Conservation (phyloP, 306 rosid genomes). For the Fagus crenata region DNA sequence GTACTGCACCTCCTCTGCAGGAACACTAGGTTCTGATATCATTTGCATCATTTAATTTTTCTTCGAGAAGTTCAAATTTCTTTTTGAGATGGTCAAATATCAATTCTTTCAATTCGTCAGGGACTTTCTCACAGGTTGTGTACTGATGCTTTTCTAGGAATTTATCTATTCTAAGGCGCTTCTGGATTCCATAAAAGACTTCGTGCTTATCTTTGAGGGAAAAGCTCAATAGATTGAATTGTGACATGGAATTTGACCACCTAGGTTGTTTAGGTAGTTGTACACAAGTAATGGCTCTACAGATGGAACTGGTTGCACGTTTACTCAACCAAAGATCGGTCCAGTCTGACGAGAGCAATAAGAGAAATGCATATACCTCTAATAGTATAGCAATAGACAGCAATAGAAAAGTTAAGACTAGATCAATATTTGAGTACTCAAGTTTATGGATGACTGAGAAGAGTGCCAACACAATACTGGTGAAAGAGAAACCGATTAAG, state of each 20-base stretch:
- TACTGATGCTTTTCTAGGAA: background rate
- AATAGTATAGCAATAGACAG: background rate
- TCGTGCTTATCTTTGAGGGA: background rate
- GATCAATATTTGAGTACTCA: background rate
- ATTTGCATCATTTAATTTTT: background rate
- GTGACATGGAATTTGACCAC: slow-evolving; percentile 9
- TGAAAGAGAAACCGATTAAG: background rate
- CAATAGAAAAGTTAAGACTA: background rate
- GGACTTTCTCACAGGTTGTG: background rate
- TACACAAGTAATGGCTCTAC: background rate
- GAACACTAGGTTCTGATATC: background rate
- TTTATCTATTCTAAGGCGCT: background rate
- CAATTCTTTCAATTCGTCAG: background rate
- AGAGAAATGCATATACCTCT: background rate
- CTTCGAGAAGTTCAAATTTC: background rate
- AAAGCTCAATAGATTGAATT: background rate
- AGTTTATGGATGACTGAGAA: background rate
- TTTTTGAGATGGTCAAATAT: background rate
- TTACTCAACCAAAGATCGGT: background rate
- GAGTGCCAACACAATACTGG: background rate
- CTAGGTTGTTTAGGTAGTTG: background rate
- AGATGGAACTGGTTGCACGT: background rate
- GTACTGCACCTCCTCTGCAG: background rate
- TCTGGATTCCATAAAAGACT: background rate
- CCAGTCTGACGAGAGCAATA: background rate